Evolutionary conservation across 306 rosid genomes (phyloP).

Genomic region (Vachellia pachyceras): DNA sequence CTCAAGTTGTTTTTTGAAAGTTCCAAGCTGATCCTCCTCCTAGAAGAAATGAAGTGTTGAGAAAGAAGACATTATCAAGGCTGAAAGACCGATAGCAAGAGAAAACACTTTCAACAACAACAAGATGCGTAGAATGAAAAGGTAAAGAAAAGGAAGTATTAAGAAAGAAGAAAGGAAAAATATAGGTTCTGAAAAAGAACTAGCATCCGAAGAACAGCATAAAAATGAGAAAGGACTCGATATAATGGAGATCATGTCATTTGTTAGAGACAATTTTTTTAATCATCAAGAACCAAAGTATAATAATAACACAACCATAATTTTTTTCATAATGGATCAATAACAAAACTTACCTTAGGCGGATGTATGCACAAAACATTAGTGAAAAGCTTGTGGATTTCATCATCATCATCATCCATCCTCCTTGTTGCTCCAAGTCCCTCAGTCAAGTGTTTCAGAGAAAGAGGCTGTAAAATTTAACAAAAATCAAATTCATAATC

Average conservation of each 20-base stretch:
- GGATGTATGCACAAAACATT: slow-evolving; percentile 75
- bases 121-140: slow-evolving; percentile 2
- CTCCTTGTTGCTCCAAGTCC: slow-evolving; percentile 78
- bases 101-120: neutral
- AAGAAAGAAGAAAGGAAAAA: neutral
- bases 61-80: neutral
- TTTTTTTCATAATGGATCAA: neutral
- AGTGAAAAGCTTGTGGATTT: slow-evolving; percentile 80
- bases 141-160: neutral
- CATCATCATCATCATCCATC: slow-evolving; percentile 58
- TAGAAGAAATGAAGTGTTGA: no score
- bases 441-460: slow-evolving; percentile 80
- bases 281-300: slow-evolving; percentile 7
- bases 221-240: neutral
- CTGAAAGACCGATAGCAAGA: neutral
- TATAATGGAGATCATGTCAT: neutral
- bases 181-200: neutral
- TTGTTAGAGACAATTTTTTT: neutral
- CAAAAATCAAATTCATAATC: slow-evolving; percentile 22
- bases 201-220: neutral
- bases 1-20: slow-evolving; percentile 89
- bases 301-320: neutral
- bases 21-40: slow-evolving; percentile 81
- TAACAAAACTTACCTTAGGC: slow-evolving; percentile 69
- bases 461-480: slow-evolving; percentile 69